A percentile compares a stretch with the other conserved stretches of the same genome.
Conservation (phyloP, 495 filamentous ascomycete genomes). For the Aspergillus steynii region DNA sequence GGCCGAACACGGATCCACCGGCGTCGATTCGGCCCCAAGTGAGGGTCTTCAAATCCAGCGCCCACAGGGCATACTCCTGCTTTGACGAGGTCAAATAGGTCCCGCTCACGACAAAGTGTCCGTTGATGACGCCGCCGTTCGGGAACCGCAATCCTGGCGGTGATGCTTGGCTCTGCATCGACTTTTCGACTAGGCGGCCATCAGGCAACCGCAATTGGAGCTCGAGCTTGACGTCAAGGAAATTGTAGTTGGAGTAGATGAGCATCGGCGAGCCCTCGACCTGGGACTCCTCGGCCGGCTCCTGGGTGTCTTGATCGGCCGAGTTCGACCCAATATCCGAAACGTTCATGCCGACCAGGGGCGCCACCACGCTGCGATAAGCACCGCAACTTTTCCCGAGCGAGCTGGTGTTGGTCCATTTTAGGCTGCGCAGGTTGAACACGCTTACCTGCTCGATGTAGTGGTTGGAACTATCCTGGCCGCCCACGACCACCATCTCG, state of each 20-base stretch:
- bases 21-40: constrained; percentile 96
- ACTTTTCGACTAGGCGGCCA: constrained; percentile 79
- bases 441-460: constrained; percentile 99
- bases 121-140: constrained; percentile 90
- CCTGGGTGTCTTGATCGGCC: constrained; percentile 37
- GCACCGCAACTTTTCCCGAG: constrained; percentile 91
- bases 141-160: constrained; percentile 93
- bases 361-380: constrained; percentile 91
- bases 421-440: constrained; percentile 93
- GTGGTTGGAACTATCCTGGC: constrained; percentile 95
- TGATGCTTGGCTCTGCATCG: constrained; percentile 83
- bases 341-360: constrained; percentile 67
- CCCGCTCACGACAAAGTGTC: constrained; percentile 94
- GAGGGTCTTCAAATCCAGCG: constrained; percentile 80
- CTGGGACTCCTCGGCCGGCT: constrained; percentile 39
- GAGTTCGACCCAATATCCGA: constrained; percentile 66
- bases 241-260: constrained; percentile 99
- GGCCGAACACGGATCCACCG: constrained; percentile 88
- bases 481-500: constrained; percentile 96
- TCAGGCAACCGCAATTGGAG: constrained; percentile 84
- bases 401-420: constrained; percentile 86
- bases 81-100: constrained; percentile 97
- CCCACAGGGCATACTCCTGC: constrained; percentile 98
- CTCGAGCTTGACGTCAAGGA: constrained; percentile 93
- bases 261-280: constrained; percentile 79